phyloP scores from a whole-genome alignment of 495 filamentous ascomycete species.

The Daldinia vernicosa region DNA sequence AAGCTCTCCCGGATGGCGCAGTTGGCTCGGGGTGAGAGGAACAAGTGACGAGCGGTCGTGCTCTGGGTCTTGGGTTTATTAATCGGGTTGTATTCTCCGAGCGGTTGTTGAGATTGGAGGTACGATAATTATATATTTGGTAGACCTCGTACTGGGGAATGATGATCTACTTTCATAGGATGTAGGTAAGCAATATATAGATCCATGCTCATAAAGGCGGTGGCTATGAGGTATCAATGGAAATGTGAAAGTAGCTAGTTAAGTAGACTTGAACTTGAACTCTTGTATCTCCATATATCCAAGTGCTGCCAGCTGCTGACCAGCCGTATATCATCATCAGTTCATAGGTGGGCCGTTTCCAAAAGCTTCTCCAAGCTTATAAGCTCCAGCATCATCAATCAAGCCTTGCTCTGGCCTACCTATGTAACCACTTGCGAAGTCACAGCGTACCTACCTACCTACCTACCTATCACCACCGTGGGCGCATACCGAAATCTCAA shows the following conservation, averaged over 20 bases:
- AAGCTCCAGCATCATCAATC: neutral
- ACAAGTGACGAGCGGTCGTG: neutral
- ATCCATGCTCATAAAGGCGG: neutral
- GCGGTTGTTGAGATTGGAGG: neutral
- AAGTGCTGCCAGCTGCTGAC: neutral
- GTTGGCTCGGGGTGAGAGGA: neutral
- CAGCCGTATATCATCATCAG: slow-evolving; percentile 12
- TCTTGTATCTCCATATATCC: neutral
- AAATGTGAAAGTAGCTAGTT: neutral
- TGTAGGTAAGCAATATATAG: neutral
- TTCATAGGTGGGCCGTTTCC: slow-evolving; percentile 34
- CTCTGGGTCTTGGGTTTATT: neutral
- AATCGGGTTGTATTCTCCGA: neutral
- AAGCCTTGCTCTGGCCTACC: neutral
- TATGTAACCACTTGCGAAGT: neutral
- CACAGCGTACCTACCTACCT: neutral
- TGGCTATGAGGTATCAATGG: neutral
- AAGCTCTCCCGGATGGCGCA: slow-evolving; percentile 12
- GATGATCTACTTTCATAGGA: neutral
- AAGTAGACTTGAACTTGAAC: too few species aligned
- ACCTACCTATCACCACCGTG: neutral
- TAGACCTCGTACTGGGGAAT: neutral
- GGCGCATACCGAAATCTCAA: slow-evolving; percentile 23
- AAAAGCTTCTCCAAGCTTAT: neutral
- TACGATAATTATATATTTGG: too few species aligned